Evolutionary conservation across 2,329 filamentous ascomycete species (phyloP), one percentile per base, ranked within the genome.

Genomic region (Calonectria honghensis): DNA sequence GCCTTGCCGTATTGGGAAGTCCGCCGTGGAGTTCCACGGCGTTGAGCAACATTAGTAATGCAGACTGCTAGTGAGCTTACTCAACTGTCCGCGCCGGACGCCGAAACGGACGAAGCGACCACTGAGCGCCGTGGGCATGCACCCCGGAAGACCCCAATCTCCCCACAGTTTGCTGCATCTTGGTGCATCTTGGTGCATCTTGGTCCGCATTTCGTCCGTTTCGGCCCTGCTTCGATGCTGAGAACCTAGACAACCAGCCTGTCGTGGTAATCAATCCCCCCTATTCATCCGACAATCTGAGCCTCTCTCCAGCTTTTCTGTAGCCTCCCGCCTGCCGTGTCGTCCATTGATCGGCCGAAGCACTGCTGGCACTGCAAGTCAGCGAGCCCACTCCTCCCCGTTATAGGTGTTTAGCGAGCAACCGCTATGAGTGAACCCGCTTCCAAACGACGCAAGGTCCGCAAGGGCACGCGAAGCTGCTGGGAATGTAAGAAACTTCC

Each of bases 381-480:
- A 20, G 16, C 41, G 6, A 41, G 35, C 20, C n/a, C 20, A 1
- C 45, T n/a, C 20, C 41, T 10, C 45, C 9, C 14, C 35, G 35
- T 16, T 29, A 20, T 35, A 24, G 64, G 59, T 24, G 65, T 16
- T 9, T 18, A 10, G 27, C 39, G 18, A 63, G 18, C 20, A 37
- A 24, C 27, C 1, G 29, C 18, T 18, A 81, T 81, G 79, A 37
- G 70, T 31, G 79, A 81, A 41, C 73, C 71, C 24, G 13, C 73
- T 3, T 2, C 73, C 7, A 83, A 82, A 67, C 76, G 77, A 4
- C 82, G 82, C 39, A 89, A 86, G 75, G 69, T 91, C 35, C 88
- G 90, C 29, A 92, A 91, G 75, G 90, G 90, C 32, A 92, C 90
- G 0, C 86, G 85, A 63, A 91, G 89, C 73, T 92, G 90, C 81